Evolutionary conservation across 768 basidiomycete genomes (phyloP), one percentile per base, ranked within the genome.

Genomic region (Brasilioporus rufonigricans): DNA sequence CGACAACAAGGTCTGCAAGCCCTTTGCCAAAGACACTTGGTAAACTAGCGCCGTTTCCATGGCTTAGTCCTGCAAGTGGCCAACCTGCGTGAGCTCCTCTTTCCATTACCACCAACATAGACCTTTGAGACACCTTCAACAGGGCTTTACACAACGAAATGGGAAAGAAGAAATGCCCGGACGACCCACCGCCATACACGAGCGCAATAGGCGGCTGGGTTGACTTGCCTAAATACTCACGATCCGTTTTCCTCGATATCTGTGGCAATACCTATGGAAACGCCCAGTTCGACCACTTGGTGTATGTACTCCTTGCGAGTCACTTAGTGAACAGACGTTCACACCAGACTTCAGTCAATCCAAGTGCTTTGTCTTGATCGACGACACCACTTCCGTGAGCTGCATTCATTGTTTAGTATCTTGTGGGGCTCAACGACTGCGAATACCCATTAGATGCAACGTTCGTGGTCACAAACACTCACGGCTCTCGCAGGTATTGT

Each of bases 341-440:
- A 65, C 21, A 13, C 12, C 16, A 23, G 27, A 7, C 10, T 49
- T 14, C 16, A 66, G 65, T 48, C 56, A 50, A 9, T 50, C 65
- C 44, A 58, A 65, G 8, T 67, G 48, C 48, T 65, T 67, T 19
- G 27, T 53, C 26, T 55, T 66, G 55, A 51, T 66, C 31, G 65
- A 66, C 38, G 65, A 66, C 49, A 56, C 52, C 14, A 27, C 48
- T 23, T 60, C 65, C 12, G 65, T 67, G 43, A 48, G 63, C 44
- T 9, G 13, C 5, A 0, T 31, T 36, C 11, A 9, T 16, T 19
- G 5, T 23, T 7, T 3, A 3, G 19, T 31, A 19, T 3, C 12
- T 32, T 8, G 29, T 10, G 9, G n/a, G 45, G 21, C 41, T 55
- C 48, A 59, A 5, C 6, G 1, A 13, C 18, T 18, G 11, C 4